These are phyloP conservation scores for Chloranthus sessilifolius DNA, from an alignment of 164 flowering plant species.

Conservation along the genomic window DNA sequence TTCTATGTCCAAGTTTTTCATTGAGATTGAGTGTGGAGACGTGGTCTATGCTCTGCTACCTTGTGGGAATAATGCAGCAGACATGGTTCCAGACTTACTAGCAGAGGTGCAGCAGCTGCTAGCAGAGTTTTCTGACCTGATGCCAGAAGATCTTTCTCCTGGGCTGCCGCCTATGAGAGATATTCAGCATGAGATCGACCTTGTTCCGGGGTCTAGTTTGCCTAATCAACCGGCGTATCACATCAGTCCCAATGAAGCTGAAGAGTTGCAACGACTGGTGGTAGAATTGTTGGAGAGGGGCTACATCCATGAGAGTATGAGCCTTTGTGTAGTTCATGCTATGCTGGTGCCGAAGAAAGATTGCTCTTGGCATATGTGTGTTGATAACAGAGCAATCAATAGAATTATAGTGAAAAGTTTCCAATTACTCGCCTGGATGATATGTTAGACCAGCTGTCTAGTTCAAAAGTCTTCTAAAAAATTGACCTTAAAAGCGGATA, in stretches of 20 bases:
- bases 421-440: conserved; percentile 2
- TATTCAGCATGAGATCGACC: conserved; percentile 4
- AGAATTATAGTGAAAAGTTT: background rate
- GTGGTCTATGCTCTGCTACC: too few species aligned
- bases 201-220: background rate
- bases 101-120: too few species aligned
- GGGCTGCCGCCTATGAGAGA: conserved; percentile 6
- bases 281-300: conserved; percentile 5
- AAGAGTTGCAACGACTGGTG: conserved; percentile 3
- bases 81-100: too few species aligned
- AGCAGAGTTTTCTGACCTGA: too few species aligned
- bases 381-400: background rate
- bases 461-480: background rate
- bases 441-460: background rate
- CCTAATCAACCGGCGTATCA: conserved; percentile 7
- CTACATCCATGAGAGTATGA: conserved; percentile 4
- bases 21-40: too few species aligned
- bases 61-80: too few species aligned
- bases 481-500: background rate
- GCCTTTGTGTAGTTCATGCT: conserved; percentile 1
- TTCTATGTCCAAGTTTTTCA: too few species aligned
- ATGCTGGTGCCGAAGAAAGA: conserved; percentile 3
- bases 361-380: conserved; percentile 3
- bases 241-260: conserved; percentile 4
- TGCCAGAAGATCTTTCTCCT: background rate